Evolutionary conservation across 225 moss, liverwort and hornwort genomes (phyloP), one percentile per base, ranked within the genome.

Genomic region (Marchantia paleacea): DNA sequence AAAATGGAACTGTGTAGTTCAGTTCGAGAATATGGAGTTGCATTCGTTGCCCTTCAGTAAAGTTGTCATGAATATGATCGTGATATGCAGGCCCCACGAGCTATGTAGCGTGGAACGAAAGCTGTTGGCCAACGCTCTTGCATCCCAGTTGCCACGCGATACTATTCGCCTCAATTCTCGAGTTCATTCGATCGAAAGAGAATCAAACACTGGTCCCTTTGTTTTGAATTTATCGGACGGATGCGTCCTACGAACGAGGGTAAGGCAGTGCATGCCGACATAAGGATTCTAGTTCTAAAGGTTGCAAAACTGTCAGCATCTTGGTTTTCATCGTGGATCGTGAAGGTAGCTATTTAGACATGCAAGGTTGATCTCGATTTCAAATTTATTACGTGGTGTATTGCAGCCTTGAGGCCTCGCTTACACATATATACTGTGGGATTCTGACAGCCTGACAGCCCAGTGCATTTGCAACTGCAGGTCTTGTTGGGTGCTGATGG

Each of bases 401-500:
- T 5, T 39, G 39, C n/a, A n/a, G n/a, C n/a, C n/a, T n/a, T n/a
- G n/a, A n/a, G n/a, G n/a, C n/a, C n/a, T n/a, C n/a, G n/a, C n/a
- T n/a, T n/a, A n/a, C n/a, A n/a, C n/a, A n/a, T n/a, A n/a, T 39
- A 39, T 39, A 5, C 39, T 39, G 39, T 39, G 39, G 39, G 39
- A 39, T 39, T 39, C 5, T 39, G 39, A 39, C 39, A 39, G 39
- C 2, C 39, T 39, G 39, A 39, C 39, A 39, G 39, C 39, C 39
- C 3, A 39, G 39, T 39, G 39, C 55, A 12, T 52, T 18, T 58
- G 51, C 15, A 9, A 62, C 8, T 79, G 62, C 81, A 88, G 88
- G 58, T 88, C 26, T 75, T 94, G 61, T 52, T 94, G 18, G 94
- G 91, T 19, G 90, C 83, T 55, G 94, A 94, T 85, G 94, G 94